Conservation (phyloP, 2,329 filamentous ascomycete species). For the Teratosphaeria gauchensis region DNA sequence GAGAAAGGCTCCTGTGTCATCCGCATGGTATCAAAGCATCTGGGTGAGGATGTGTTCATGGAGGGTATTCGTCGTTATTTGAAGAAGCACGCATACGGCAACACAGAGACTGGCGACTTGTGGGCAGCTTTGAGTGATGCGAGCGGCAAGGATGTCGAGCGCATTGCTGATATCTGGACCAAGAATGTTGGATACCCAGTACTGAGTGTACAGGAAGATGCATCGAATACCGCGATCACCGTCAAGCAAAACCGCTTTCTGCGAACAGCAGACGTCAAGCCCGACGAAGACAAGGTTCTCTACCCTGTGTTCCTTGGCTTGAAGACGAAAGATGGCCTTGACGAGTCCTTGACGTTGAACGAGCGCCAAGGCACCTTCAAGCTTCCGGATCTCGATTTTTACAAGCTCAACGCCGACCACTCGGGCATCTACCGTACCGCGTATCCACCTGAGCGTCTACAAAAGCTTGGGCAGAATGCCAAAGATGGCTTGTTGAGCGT, state of each 20-base stretch:
- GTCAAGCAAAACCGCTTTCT: slow-evolving; percentile 94
- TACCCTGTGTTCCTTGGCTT: slow-evolving; percentile 86
- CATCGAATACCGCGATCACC: slow-evolving; percentile 61
- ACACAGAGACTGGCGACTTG: slow-evolving; percentile 82
- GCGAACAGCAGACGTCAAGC: slow-evolving; percentile 82
- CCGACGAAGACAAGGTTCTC: slow-evolving; percentile 78
- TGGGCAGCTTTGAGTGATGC: slow-evolving; percentile 82
- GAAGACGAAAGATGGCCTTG: slow-evolving; percentile 71
- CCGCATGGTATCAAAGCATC: slow-evolving; percentile 92
- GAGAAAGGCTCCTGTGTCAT: slow-evolving; percentile 93
- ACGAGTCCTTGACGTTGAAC: slow-evolving; percentile 63
- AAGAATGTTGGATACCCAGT: slow-evolving; percentile 94
- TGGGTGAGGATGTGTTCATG: slow-evolving; percentile 87
- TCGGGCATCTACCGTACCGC: slow-evolving; percentile 85
- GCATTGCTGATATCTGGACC: slow-evolving; percentile 93
- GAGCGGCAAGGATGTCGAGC: slow-evolving; percentile 80
- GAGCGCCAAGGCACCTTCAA: slow-evolving; percentile 69
- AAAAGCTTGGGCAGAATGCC: slow-evolving; percentile 79
- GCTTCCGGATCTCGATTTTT: slow-evolving; percentile 74
- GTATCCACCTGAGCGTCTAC: slow-evolving; percentile 72
- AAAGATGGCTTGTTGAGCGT: slow-evolving; percentile 71
- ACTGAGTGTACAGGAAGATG: slow-evolving; percentile 71
- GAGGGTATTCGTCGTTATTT: slow-evolving; percentile 85
- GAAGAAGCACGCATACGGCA: slow-evolving; percentile 93
- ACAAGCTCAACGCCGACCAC: slow-evolving; percentile 93